phyloP scores from a whole-genome alignment of 257 asterid species.

The Gentiana dahurica region DNA sequence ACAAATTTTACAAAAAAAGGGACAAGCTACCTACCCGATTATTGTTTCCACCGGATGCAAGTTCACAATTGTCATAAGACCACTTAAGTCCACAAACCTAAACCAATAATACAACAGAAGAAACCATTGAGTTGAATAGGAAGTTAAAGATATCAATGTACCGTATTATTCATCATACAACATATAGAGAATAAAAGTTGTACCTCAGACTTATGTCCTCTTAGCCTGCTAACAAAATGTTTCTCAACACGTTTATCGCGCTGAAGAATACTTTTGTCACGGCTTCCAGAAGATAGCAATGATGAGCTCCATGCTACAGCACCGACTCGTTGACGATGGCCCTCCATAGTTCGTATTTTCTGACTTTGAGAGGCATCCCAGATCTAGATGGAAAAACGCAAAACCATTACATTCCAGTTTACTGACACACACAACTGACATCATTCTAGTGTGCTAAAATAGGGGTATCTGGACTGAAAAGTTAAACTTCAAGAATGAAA shows the following conservation, averaged over 20 bases:
- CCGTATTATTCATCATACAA: not conserved
- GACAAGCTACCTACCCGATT: conserved; percentile 48
- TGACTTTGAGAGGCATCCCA: conserved; percentile 95
- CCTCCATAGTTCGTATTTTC: conserved; percentile 23
- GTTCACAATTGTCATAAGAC: no score
- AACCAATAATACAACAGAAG: conserved; percentile 7
- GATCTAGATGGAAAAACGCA: conserved; percentile 31
- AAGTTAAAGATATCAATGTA: not conserved
- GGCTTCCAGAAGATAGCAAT: conserved; percentile 75
- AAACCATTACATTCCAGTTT: not conserved
- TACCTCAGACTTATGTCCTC: conserved; percentile 96
- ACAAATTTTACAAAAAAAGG: conserved; percentile 2
- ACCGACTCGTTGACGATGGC: conserved; percentile 56
- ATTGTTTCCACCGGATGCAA: conserved; percentile 37
- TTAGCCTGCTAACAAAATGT: conserved; percentile 12
- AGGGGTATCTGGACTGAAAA: no score
- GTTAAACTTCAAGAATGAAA: no score
- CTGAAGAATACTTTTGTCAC: conserved; percentile 37
- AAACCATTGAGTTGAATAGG: not conserved
- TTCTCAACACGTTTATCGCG: no score
- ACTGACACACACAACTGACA: no score
- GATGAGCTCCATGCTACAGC: conserved; percentile 96
- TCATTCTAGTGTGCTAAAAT: no score
- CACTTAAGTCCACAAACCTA: conserved; percentile 23
- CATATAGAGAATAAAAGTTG: conserved; percentile 8